A percentile compares a stretch with the other conserved stretches of the same genome.
Evolutionary conservation across 345 rosid species (phyloP).

Genomic region (Aquilaria yunnanensis): DNA sequence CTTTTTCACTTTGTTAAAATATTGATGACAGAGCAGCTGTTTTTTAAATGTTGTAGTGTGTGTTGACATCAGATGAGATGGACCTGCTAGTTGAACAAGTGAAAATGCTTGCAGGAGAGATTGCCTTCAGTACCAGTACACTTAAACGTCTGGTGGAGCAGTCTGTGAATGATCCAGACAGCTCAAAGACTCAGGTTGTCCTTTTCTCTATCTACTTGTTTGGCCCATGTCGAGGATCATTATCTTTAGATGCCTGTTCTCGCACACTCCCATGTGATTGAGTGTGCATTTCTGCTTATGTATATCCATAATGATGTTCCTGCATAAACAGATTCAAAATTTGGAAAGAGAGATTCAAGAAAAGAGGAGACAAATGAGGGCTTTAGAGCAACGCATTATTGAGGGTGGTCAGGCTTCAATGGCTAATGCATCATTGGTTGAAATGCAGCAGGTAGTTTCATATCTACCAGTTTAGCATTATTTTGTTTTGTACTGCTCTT

Average conservation of each 20-base stretch:
- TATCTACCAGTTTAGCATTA: constrained; percentile 2
- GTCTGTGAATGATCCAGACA: constrained; percentile 79
- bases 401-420: constrained; percentile 95
- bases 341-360: constrained; percentile 89
- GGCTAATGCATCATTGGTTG: constrained; percentile 83
- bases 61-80: constrained; percentile 82
- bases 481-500: not conserved
- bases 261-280: not conserved
- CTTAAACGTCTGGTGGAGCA: constrained; percentile 93
- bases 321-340: constrained; percentile 51
- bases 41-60: constrained; percentile 40
- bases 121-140: constrained; percentile 90
- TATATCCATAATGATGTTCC: not conserved
- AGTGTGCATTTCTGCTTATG: not conserved
- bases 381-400: constrained; percentile 73
- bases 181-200: constrained; percentile 67
- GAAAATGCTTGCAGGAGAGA: constrained; percentile 98
- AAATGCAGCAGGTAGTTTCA: constrained; percentile 87
- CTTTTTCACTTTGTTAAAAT: no score
- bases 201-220: constrained; percentile 9
- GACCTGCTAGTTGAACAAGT: constrained; percentile 98
- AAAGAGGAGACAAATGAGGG: constrained; percentile 85
- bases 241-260: constrained; percentile 3
- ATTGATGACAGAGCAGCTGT: not conserved
- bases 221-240: not conserved